Evolutionary conservation across 2,329 filamentous ascomycete species (phyloP).

Genomic region (Neonectria coccinea): DNA sequence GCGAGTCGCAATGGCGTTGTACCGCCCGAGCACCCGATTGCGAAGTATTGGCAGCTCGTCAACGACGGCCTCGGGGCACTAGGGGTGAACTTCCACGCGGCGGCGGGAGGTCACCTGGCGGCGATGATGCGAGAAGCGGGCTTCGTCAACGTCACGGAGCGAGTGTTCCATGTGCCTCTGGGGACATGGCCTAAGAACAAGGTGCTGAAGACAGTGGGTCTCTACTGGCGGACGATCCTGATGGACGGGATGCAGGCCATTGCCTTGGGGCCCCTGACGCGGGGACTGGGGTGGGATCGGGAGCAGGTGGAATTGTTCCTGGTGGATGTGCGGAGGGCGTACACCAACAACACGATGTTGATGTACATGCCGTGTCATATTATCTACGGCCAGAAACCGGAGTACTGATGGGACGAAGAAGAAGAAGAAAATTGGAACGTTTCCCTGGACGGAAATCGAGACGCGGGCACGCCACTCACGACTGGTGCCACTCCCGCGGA

Average conservation of each 20-base stretch:
- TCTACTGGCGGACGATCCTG: conserved; percentile 64
- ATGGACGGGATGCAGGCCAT: conserved; percentile 64
- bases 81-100: conserved; percentile 61
- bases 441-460: neutral
- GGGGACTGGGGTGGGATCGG: conserved; percentile 60
- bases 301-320: conserved; percentile 63
- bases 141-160: conserved; percentile 64
- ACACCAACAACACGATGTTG: conserved; percentile 57
- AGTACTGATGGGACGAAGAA: conserved; percentile 26
- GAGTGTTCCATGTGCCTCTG: conserved; percentile 64
- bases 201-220: conserved; percentile 62
- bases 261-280: conserved; percentile 63
- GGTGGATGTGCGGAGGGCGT: conserved; percentile 61
- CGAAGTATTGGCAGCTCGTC: conserved; percentile 61
- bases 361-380: conserved; percentile 69
- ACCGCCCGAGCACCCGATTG: conserved; percentile 54
- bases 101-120: conserved; percentile 56
- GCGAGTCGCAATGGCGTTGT: conserved; percentile 55
- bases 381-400: conserved; percentile 65
- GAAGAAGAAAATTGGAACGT: neutral
- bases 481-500: neutral
- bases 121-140: conserved; percentile 62
- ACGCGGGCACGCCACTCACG: neutral
- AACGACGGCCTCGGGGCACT: conserved; percentile 57
- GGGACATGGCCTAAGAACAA: conserved; percentile 66